phyloP scores from a whole-genome alignment of 495 filamentous ascomycete genomes.

The Aspergillus leporis region DNA sequence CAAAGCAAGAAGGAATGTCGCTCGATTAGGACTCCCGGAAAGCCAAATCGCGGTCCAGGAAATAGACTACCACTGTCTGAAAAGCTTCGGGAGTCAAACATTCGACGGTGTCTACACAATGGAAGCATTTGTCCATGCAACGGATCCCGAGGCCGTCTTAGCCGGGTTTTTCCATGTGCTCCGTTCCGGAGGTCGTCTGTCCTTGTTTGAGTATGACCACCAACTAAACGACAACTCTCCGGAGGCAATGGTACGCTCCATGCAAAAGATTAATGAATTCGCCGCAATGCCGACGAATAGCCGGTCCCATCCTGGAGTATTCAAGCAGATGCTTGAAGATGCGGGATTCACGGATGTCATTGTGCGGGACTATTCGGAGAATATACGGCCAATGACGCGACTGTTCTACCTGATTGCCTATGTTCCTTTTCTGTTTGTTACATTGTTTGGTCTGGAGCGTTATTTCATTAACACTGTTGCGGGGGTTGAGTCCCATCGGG shows the following conservation, averaged over 20 bases:
- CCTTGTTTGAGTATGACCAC: slow-evolving; percentile 54
- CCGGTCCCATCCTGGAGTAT: slow-evolving; percentile 27
- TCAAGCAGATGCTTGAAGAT: slow-evolving; percentile 43
- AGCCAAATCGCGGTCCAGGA: slow-evolving; percentile 37
- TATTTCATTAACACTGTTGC: slow-evolving; percentile 51
- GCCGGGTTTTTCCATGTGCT: slow-evolving; percentile 49
- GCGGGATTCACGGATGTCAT: slow-evolving; percentile 52
- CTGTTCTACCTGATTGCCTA: slow-evolving; percentile 52
- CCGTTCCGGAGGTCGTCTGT: slow-evolving; percentile 47
- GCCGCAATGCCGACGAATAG: slow-evolving; percentile 51
- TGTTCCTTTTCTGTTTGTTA: slow-evolving; percentile 53
- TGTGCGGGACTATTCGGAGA: slow-evolving; percentile 47
- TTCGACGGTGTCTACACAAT: slow-evolving; percentile 60
- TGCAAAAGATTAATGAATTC: slow-evolving; percentile 44
- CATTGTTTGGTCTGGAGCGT: slow-evolving; percentile 43
- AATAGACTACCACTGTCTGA: slow-evolving; percentile 57
- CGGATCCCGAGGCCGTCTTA: slow-evolving; percentile 46
- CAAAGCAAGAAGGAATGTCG: slow-evolving; percentile 46
- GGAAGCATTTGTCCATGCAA: slow-evolving; percentile 61
- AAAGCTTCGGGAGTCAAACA: slow-evolving; percentile 31
- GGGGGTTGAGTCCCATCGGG: slow-evolving; percentile 42
- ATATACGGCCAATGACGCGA: slow-evolving; percentile 52
- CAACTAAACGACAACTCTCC: slow-evolving; percentile 28
- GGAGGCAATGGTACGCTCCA: slow-evolving; percentile 31
- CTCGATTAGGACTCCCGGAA: slow-evolving; percentile 32